Evolutionary conservation across 2,329 filamentous ascomycete genomes (phyloP).

Genomic region (Leptosphaerulina australis): DNA sequence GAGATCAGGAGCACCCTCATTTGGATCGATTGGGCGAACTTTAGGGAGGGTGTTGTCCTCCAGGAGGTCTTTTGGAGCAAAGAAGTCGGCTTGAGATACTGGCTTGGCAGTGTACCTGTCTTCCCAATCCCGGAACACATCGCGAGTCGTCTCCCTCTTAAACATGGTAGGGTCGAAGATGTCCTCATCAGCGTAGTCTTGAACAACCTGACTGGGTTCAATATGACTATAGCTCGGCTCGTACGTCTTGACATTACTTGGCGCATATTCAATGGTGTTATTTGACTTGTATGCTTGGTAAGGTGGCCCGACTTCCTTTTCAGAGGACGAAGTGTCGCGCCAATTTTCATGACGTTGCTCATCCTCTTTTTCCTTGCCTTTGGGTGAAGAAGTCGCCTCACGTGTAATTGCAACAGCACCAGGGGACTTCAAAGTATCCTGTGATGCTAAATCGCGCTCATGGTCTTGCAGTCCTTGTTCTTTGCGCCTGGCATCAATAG

Average conservation of each 20-base stretch:
- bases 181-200: constrained; percentile 52
- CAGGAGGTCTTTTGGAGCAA: constrained; percentile 53
- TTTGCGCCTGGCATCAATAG: constrained; percentile 42
- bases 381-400: constrained; percentile 40
- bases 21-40: constrained; percentile 46
- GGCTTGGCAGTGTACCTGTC: constrained; percentile 49
- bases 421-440: constrained; percentile 47
- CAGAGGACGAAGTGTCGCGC: constrained; percentile 11
- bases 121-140: constrained; percentile 53
- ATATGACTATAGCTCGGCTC: constrained; percentile 44
- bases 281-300: constrained; percentile 28
- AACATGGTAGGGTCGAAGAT: constrained; percentile 56
- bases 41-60: constrained; percentile 48
- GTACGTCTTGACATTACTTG: constrained; percentile 29
- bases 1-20: constrained; percentile 53
- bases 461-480: constrained; percentile 44
- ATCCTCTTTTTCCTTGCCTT: constrained; percentile 25
- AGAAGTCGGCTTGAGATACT: constrained; percentile 55
- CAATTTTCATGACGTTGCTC: constrained; percentile 20
- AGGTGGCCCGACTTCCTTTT: constrained; percentile 4
- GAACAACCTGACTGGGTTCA: constrained; percentile 42
- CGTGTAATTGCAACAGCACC: constrained; percentile 42
- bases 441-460: constrained; percentile 41
- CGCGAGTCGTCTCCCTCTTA: constrained; percentile 49
- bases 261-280: constrained; percentile 31